Conservation (phyloP, 768 basidiomycete genomes). For the Boletellus ananas region DNA sequence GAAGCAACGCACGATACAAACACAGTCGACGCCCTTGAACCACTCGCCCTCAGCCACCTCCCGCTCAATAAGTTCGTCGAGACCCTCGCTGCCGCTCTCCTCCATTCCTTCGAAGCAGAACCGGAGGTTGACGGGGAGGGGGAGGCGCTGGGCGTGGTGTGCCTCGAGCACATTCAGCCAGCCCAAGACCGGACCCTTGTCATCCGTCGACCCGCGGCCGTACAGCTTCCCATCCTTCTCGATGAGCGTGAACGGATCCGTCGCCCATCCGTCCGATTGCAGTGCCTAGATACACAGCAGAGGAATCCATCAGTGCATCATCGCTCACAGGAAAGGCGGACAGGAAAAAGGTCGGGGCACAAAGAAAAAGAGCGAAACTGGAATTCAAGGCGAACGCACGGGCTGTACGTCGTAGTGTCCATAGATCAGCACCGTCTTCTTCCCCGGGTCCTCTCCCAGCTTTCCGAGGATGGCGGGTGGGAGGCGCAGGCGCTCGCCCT, state of each 20-base stretch:
- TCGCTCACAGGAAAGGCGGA: not conserved
- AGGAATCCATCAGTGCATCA: not conserved
- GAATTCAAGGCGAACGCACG: slow-evolving; percentile 35
- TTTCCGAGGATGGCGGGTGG: slow-evolving; percentile 83
- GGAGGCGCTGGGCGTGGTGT: slow-evolving; percentile 59
- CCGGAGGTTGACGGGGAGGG: slow-evolving; percentile 84
- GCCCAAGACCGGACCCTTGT: slow-evolving; percentile 85
- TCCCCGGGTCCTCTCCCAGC: slow-evolving; percentile 78
- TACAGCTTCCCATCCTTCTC: slow-evolving; percentile 57
- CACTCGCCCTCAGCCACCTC: slow-evolving; percentile 71
- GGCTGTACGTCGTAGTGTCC: slow-evolving; percentile 97
- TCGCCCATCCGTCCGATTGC: slow-evolving; percentile 78
- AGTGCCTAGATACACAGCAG: slow-evolving; percentile 30
- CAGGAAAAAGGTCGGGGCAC: no score
- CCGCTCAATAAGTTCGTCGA: slow-evolving; percentile 78
- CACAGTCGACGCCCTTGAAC: slow-evolving; percentile 86
- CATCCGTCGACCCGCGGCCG: slow-evolving; percentile 86
- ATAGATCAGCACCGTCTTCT: slow-evolving; percentile 92
- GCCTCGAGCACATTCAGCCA: slow-evolving; percentile 91
- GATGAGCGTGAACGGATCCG: slow-evolving; percentile 77
- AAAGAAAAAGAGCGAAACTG: no score
- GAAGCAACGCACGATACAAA: slow-evolving; percentile 73
- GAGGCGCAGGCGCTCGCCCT: slow-evolving; percentile 67
- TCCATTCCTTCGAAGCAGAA: slow-evolving; percentile 99
- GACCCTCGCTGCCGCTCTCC: slow-evolving; percentile 86